Evolutionary conservation across 2,329 filamentous ascomycete genomes (phyloP), one percentile per base, ranked within the genome.

Genomic region (Volutella citrinella): DNA sequence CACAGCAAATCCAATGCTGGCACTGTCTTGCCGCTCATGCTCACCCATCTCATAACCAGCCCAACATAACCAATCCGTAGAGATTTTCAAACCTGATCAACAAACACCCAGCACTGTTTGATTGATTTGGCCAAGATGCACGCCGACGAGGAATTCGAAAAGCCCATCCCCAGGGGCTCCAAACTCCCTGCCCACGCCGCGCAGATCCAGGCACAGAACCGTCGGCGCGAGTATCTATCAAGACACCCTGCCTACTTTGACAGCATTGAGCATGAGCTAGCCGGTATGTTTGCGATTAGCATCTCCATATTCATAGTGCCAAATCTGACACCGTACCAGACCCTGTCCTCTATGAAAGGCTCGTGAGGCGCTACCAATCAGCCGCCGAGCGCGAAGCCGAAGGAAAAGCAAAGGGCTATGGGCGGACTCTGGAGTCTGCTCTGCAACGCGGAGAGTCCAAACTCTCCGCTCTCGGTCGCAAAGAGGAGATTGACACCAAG

Each of bases 281-380:
- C 72, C 16, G 67, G 73, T 75, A 51, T 18, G 61, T 45, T 6
- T 10, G n/a, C n/a, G n/a, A n/a, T n/a, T n/a, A n/a, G n/a, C n/a
- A n/a, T n/a, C n/a, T n/a, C n/a, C n/a, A n/a, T n/a, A n/a, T n/a
- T n/a, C n/a, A n/a, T n/a, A n/a, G n/a, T 9, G 18, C 28, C 27
- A 23, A 23, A 15, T 34, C 32, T 40, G 36, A 38, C 34, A 30
- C 20, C 14, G 22, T 21, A 24, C n/a, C 37, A 74, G 86, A 93
- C 61, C 87, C 88, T 2, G 66, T 91, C 8, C 74, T 94, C 19
- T 95, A 95, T 67, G 86, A 94, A 59, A 76, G 78, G 33, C 72
- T 94, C 16, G 76, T 95, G 40, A 80, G 87, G 32, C 79, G 78
- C 32, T 90, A 89, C 57, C 86, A 90, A 46, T 82, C 81, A 2